Percentiles rank a stretch among this genome's conserved stretches.
These are phyloP conservation scores for Hylodesmum podocarpum DNA, from an alignment of 306 rosid species.

Conservation along the genomic window DNA sequence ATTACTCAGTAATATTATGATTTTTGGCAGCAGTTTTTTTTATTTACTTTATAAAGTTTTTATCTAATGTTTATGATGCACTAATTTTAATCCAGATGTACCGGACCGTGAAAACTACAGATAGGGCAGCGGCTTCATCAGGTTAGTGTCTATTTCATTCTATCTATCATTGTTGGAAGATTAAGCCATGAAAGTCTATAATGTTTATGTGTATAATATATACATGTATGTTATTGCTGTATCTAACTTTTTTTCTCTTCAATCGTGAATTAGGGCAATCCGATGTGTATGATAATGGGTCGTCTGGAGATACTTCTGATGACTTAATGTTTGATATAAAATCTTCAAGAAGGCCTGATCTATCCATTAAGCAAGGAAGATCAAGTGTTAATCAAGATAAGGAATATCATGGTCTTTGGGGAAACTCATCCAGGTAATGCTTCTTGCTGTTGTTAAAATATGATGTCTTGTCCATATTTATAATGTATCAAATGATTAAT, in stretches of 20 bases:
- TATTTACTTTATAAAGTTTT: background rate
- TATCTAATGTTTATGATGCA: background rate
- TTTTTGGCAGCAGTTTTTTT: background rate
- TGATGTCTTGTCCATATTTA: background rate
- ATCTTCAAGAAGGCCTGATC: conserved; percentile 54
- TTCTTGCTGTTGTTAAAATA: background rate
- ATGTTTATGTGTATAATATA: background rate
- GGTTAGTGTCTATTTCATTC: conserved; percentile 41
- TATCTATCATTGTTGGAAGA: background rate
- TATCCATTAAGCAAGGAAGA: conserved; percentile 56
- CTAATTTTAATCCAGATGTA: conserved; percentile 68
- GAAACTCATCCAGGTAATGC: conserved; percentile 85
- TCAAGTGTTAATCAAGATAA: conserved; percentile 52
- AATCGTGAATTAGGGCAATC: conserved; percentile 61
- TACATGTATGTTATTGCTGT: background rate
- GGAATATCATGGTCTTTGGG: conserved; percentile 70
- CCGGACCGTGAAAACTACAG: conserved; percentile 95
- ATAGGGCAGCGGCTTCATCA: conserved; percentile 85
- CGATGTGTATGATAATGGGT: conserved; percentile 78
- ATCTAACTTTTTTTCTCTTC: background rate
- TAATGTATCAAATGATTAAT: background rate
- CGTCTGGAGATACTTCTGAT: conserved; percentile 87
- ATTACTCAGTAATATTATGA: background rate
- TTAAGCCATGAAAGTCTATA: background rate
- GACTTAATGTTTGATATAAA: conserved; percentile 71